Base-by-base conservation (phyloP, 2,329 filamentous ascomycete species). In the Rhexocercosporidium sp. region DNA sequence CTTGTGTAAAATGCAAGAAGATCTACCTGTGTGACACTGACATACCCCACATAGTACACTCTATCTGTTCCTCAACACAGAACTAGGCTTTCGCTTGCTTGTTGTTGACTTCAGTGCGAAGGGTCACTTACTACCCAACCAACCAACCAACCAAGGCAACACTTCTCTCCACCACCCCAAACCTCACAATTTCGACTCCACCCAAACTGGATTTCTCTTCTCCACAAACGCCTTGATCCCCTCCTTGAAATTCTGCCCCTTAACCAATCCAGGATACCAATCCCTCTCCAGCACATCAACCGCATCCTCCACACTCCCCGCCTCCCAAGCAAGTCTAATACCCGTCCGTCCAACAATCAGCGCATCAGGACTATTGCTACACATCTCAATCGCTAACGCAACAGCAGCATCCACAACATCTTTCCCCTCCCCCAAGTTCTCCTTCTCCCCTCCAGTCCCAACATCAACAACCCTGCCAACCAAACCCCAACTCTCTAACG, bases 171-270 rank as follows among this genome's bases (percentile, higher is more conserved):
- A 4, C 16, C 41, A 18, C 6, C n/a, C 16, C 41, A 18, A 18
- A 8, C 20, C 12, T 56, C 39, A 89, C 71, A 90, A 73, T 77
- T 88, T 89, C 75, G 86, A 89, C 67, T 87, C 82, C 74, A 82
- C 85, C 91, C 91, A 94, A 46, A 82, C 81, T 1, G 91, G 86
- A 79, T 86, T 85, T 74, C 90, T 83, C 83, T 89, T 93, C 83
- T 93, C 91, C 22, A 91, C 88, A 81, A 94, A 95, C 66, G 91
- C 92, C 79, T 78, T 81, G 20, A 94, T 82, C 0, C 92, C 92
- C 79, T 94, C 92, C 64, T 84, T 85, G 79, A 93, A 88, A 78
- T 95, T 95, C 72, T 91, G 89, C 0, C 88, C 90, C 2, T 81
- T 83, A 68, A 89, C 82, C 66, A 94, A 82, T 66, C 81, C 81